A percentile compares a stretch with the other conserved stretches of the same genome.
Evolutionary conservation across 108 stramenopile species (phyloP).

Genomic region (Asterionellopsis glacialis): DNA sequence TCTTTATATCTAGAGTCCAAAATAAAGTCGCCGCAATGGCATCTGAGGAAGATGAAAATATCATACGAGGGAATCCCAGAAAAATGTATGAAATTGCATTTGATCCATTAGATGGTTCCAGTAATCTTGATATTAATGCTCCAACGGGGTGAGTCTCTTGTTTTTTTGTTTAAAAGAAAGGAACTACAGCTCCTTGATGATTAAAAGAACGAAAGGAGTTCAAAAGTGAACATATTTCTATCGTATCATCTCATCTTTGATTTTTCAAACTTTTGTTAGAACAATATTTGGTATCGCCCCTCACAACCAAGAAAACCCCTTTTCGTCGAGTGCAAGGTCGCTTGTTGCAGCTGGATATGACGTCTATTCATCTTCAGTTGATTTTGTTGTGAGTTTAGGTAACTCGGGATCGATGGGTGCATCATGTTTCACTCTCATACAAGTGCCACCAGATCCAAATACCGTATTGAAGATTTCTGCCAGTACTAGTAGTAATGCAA

Average conservation of each 20-base stretch:
- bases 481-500: no score
- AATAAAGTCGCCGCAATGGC: conserved; percentile 40
- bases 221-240: no score
- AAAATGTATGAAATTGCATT: conserved; percentile 64
- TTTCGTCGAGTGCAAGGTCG: conserved; percentile 37
- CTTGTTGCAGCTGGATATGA: conserved; percentile 55
- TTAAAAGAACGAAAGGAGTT: no score
- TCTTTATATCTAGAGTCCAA: conserved; percentile 45
- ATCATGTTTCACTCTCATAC: conserved; percentile 4
- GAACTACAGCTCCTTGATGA: no score
- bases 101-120: conserved; percentile 73
- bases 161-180: conserved; percentile 34
- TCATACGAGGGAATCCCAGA: conserved; percentile 30
- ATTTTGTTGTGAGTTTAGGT: conserved; percentile 47
- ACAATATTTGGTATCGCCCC: conserved; percentile 1
- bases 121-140: conserved; percentile 69
- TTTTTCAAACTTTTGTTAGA: no score
- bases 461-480: no score
- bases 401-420: conserved; percentile 40
- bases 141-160: conserved; percentile 72
- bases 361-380: conserved; percentile 57
- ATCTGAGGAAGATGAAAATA: conserved; percentile 65
- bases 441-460: no score
- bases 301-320: conserved; percentile 18
- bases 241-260: no score